A percentile compares a stretch with the other conserved stretches of the same genome.
phyloP scores from a whole-genome alignment of 208 protist species.

The Sergeia podlipaevii region DNA sequence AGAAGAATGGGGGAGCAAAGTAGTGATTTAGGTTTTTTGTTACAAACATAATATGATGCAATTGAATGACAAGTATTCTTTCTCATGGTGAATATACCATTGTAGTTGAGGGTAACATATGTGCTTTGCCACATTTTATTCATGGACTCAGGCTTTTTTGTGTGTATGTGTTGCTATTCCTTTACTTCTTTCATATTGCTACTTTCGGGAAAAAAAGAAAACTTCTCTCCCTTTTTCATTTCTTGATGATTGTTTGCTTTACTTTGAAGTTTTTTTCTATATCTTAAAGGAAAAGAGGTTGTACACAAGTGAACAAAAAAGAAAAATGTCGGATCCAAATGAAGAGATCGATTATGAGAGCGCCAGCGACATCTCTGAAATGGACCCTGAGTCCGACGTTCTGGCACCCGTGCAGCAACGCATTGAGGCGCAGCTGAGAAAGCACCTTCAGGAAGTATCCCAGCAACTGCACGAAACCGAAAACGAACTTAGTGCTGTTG shows the following conservation, averaged over 20 bases:
- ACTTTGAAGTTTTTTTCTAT: too few relatives aligned
- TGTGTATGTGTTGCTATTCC: slow-evolving; percentile 3
- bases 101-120: too few relatives aligned
- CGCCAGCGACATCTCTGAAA: slow-evolving; percentile 82
- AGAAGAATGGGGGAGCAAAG: slow-evolving; percentile 13
- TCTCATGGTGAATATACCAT: background rate
- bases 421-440: slow-evolving; percentile 86
- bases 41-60: background rate
- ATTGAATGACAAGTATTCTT: too few relatives aligned
- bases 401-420: slow-evolving; percentile 83
- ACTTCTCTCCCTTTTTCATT: too few relatives aligned
- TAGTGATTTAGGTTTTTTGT: background rate
- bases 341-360: slow-evolving; percentile 60
- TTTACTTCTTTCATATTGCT: slow-evolving; percentile 2
- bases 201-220: too few relatives aligned
- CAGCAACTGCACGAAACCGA: slow-evolving; percentile 84
- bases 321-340: slow-evolving; percentile 9
- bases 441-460: slow-evolving; percentile 82
- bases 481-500: slow-evolving; percentile 68
- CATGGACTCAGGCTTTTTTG: slow-evolving; percentile 7
- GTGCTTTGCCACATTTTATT: too few relatives aligned
- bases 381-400: slow-evolving; percentile 82
- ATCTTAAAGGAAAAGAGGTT: too few relatives aligned
- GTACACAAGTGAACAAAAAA: background rate
- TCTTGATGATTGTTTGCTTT: slow-evolving; percentile 1